Base-by-base conservation (phyloP, 805 yeast genomes). In the Saitoella complicata region DNA sequence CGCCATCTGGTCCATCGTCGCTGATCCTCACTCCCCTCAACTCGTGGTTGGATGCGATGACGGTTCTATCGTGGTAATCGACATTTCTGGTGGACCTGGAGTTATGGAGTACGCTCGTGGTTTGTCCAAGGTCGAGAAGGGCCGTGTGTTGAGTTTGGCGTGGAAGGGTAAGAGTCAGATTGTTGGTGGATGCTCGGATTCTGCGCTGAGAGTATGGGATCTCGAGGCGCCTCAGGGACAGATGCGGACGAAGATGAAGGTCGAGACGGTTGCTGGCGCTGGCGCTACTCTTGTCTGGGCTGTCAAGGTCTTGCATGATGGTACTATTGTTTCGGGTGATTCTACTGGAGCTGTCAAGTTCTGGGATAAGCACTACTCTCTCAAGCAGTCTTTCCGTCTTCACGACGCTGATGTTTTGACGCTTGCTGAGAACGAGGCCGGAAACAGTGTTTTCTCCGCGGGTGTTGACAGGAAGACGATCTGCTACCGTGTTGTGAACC, bases 131-230 rank as follows among this genome's bases (percentile, higher is more conserved):
- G 21, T 21, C 21, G 93, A 83, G 58, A 49, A 54, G 7, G 72
- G 85, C 40, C 71, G 95, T 58, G 80, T 91, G 1, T 67, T 91
- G 55, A 72, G 84, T 45, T 59, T 91, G 38, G 72, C 81, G 45
- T 91, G 95, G 93, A 71, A 71, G 47, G 72, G 70, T 12, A 70
- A 78, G 51, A 72, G 72, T 6, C 64, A 69, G 49, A 64, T 91
- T 34, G 73, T 85, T 37, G 96, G 95, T 42, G 98, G 98, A 8
- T 91, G 97, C 61, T 83, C 95, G 1, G 97, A 91, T 61, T 98
- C 95, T 21, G 73, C 83, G 56, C 71, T 91, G 35, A 74, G 95
- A 58, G 76, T 81, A 40, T 91, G 97, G 96, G 59, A 62, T 32
- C 32, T 32, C 32, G 44, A 45, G 10, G 40, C 32, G 12, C 45